phyloP scores from a whole-genome alignment of 805 yeast species.

The Isabelozyma heimii region DNA sequence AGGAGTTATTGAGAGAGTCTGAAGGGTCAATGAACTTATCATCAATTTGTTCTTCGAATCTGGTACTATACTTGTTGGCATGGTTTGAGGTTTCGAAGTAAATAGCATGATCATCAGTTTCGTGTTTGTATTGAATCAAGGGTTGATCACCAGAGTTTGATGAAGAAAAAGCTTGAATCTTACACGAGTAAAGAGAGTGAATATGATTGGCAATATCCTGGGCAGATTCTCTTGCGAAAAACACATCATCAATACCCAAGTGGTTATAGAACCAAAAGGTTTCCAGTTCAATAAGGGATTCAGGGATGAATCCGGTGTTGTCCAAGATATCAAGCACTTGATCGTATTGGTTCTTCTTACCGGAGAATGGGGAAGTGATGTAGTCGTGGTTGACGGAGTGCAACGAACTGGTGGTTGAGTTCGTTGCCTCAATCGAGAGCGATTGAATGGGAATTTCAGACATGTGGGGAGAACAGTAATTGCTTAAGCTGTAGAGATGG shows the following conservation, averaged over 20 bases:
- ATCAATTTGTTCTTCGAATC: conserved; percentile 76
- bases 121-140: conserved; percentile 75
- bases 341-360: conserved; percentile 77
- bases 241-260: conserved; percentile 88
- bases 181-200: conserved; percentile 87
- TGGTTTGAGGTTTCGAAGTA: conserved; percentile 76
- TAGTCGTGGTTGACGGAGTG: conserved; percentile 54
- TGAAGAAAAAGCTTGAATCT: conserved; percentile 69
- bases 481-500: not conserved
- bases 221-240: conserved; percentile 82
- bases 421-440: conserved; percentile 20
- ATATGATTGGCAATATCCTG: conserved; percentile 80
- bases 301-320: conserved; percentile 86
- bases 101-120: conserved; percentile 82
- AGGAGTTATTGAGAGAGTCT: conserved; percentile 36
- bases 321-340: conserved; percentile 80
- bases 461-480: not conserved
- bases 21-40: conserved; percentile 69
- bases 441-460: conserved; percentile 12
- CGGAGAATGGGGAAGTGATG: conserved; percentile 70
- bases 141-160: conserved; percentile 27
- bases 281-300: conserved; percentile 77
- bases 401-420: conserved; percentile 30
- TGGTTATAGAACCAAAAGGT: conserved; percentile 85
- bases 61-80: conserved; percentile 16